phyloP scores from a whole-genome alignment of 805 yeast genomes.

The Zygoascus ofunaensis region DNA sequence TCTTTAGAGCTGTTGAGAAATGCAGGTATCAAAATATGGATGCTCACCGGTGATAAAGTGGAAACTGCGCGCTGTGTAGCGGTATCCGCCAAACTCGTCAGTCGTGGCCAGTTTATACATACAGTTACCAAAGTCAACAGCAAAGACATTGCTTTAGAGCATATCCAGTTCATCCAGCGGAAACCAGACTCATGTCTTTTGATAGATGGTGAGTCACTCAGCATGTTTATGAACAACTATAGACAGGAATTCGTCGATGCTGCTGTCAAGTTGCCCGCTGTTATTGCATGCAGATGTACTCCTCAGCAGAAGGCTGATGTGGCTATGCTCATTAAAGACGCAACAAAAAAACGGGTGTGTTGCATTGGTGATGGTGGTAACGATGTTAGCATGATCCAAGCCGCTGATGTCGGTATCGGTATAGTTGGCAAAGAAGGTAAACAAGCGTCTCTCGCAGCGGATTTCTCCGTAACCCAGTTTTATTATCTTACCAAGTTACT shows the following conservation, averaged over 20 bases:
- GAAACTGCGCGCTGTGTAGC: conserved; percentile 98
- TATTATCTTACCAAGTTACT: conserved; percentile 77
- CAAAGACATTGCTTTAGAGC: conserved; percentile 61
- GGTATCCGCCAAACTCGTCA: conserved; percentile 84
- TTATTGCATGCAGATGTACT: conserved; percentile 96
- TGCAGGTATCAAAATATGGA: conserved; percentile 97
- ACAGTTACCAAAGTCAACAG: conserved; percentile 58
- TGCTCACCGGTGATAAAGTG: conserved; percentile 97
- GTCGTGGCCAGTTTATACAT: conserved; percentile 91
- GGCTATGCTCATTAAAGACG: conserved; percentile 64
- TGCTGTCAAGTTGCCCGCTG: conserved; percentile 77
- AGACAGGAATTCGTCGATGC: conserved; percentile 66
- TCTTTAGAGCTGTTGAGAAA: conserved; percentile 87
- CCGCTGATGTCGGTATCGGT: conserved; percentile 98
- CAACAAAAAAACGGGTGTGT: conserved; percentile 84
- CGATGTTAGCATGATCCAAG: conserved; percentile 97
- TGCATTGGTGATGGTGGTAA: conserved; percentile 99
- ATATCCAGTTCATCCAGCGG: conserved; percentile 60
- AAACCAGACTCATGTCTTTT: conserved; percentile 65
- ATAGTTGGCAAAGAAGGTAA: conserved; percentile 98
- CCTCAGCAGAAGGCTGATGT: conserved; percentile 98
- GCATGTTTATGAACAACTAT: conserved; percentile 52
- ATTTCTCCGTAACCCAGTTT: conserved; percentile 87
- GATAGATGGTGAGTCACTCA: conserved; percentile 90
- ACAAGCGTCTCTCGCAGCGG: conserved; percentile 96